These are phyloP conservation scores for Aspergillus ibericus DNA, from an alignment of 2,329 filamentous ascomycete species.

Conservation along the genomic window DNA sequence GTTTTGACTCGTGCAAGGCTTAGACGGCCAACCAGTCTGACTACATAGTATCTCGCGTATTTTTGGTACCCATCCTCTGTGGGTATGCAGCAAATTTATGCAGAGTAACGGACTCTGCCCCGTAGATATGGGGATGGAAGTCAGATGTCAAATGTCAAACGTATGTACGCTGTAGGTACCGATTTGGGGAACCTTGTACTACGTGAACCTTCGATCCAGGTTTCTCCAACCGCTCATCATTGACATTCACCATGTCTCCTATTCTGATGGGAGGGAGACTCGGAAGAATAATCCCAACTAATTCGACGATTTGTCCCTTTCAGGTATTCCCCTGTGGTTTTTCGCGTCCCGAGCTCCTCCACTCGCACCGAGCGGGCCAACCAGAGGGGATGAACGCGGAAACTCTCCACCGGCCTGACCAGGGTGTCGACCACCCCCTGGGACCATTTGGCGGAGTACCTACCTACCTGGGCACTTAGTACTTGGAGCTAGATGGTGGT, in stretches of 20 bases:
- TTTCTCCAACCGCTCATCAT: not conserved
- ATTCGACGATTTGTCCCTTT: not conserved
- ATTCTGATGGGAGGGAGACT: not conserved
- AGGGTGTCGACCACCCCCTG: not conserved
- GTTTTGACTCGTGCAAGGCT: constrained; percentile 4
- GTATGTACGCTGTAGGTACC: not conserved
- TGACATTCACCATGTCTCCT: not conserved
- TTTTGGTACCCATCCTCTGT: not conserved
- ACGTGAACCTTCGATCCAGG: not conserved
- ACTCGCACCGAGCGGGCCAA: constrained; percentile 1
- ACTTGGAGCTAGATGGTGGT: not conserved
- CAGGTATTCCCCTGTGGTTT: not conserved
- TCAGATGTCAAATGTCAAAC: not conserved
- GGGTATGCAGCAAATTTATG: not conserved
- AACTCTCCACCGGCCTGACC: constrained; percentile 2
- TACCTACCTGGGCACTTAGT: constrained; percentile 2
- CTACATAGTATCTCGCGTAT: not conserved
- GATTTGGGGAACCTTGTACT: not conserved
- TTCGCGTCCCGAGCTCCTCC: constrained; percentile 1
- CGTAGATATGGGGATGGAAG: not conserved
- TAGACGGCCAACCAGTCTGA: not conserved
- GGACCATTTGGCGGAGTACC: constrained; percentile 3
- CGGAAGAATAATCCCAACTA: constrained; percentile 1
- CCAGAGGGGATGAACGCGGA: not conserved
- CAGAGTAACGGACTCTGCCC: not conserved